Percentiles rank a stretch among this genome's conserved stretches.
Evolutionary conservation across 495 filamentous ascomycete species (phyloP).

Genomic region (Neurospora sp.): DNA sequence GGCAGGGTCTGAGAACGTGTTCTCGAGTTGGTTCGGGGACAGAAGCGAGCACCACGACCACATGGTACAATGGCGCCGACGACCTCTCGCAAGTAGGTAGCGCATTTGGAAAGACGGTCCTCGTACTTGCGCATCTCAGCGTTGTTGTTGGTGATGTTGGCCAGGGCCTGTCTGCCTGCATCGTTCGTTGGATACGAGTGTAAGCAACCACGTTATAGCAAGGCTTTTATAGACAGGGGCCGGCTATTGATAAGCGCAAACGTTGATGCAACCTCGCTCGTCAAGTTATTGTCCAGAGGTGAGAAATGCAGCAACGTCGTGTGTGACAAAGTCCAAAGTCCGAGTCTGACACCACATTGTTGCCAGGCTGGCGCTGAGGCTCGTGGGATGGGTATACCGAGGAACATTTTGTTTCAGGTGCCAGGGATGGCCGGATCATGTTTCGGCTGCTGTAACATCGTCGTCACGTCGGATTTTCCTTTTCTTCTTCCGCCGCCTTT

Average conservation of each 20-base stretch:
- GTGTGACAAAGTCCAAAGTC: not conserved
- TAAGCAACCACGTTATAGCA: not conserved
- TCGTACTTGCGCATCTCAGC: conserved; percentile 26
- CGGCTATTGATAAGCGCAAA: not conserved
- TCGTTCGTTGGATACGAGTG: conserved; percentile 34
- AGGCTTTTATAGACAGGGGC: not conserved
- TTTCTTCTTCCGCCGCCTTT: not conserved
- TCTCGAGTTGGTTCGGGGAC: not conserved
- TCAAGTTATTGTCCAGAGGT: not conserved
- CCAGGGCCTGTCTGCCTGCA: conserved; percentile 19
- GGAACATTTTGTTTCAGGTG: not conserved
- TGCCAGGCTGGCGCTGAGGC: not conserved
- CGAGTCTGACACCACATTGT: not conserved
- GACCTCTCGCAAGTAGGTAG: conserved; percentile 23
- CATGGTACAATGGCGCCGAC: conserved; percentile 33
- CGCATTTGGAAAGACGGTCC: conserved; percentile 27
- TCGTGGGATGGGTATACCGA: not conserved
- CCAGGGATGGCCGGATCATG: not conserved
- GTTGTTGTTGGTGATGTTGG: conserved; percentile 17
- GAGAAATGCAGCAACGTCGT: not conserved
- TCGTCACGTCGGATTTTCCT: not conserved
- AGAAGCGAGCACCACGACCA: not conserved
- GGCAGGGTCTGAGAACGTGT: not conserved
- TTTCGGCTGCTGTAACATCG: not conserved
- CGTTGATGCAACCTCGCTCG: not conserved